A percentile compares a stretch with the other conserved stretches of the same genome.
phyloP scores from a whole-genome alignment of 495 filamentous ascomycete genomes.

The Halenospora varia region DNA sequence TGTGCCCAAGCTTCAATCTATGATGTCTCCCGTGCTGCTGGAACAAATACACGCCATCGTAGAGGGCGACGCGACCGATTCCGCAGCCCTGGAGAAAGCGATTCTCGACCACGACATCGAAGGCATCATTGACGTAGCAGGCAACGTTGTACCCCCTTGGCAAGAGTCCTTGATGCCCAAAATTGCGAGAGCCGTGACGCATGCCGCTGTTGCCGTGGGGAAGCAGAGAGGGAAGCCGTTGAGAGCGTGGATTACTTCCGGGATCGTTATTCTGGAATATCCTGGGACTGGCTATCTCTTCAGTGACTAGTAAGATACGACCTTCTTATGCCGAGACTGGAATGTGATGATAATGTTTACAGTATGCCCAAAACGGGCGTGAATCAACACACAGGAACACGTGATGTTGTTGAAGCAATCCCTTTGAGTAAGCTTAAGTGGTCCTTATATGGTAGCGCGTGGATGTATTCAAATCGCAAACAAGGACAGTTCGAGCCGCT shows the following conservation, averaged over 20 bases:
- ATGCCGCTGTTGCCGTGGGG: constrained; percentile 29
- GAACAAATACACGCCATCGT: constrained; percentile 25
- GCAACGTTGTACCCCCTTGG: constrained; percentile 26
- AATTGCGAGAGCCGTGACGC: constrained; percentile 23
- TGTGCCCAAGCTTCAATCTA: not conserved
- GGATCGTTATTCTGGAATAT: constrained; percentile 24
- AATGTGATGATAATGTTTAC: not conserved
- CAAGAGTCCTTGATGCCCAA: constrained; percentile 25
- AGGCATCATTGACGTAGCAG: constrained; percentile 37
- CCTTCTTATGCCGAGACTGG: not conserved
- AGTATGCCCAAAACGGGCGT: constrained; percentile 24
- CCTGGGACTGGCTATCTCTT: constrained; percentile 23
- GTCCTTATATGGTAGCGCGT: constrained; percentile 28
- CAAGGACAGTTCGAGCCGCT: constrained; percentile 15
- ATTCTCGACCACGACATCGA: constrained; percentile 32
- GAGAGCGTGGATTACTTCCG: constrained; percentile 31
- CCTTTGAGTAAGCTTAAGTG: constrained; percentile 25
- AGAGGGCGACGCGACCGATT: constrained; percentile 35
- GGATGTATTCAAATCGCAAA: constrained; percentile 25
- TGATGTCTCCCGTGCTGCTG: not conserved
- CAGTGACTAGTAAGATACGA: constrained; percentile 28
- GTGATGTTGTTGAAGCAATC: constrained; percentile 20
- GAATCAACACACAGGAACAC: constrained; percentile 28
- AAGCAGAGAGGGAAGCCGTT: constrained; percentile 26
- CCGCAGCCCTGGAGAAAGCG: constrained; percentile 29